Base-by-base conservation (phyloP, 352 stramenopile genomes). In the Globisporangium carolinianum region DNA sequence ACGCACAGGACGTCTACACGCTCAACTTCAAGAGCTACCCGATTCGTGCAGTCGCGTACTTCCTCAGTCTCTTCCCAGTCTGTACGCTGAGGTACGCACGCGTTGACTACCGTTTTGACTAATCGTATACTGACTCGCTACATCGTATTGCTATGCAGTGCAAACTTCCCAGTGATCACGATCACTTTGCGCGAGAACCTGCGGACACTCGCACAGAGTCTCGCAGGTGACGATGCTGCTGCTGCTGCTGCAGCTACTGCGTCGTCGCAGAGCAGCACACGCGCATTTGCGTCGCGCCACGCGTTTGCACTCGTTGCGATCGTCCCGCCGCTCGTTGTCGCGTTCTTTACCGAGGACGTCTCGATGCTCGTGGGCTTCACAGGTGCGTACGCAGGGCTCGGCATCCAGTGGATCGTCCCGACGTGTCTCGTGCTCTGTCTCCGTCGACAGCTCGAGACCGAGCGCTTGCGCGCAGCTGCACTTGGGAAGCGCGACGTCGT, bases 151-250 rank as follows among this genome's bases (percentile, higher is more conserved):
- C 8, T 6, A 8, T 17, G 42, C 49, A 94, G 85, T 61, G 82
- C 85, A 56, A 91, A 79, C 50, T 95, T 95, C 51, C 85, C 85
- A 4, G 65, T 95, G 39, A 95, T 95, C 57, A 82, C 75, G 61
- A 95, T 95, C 67, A 95, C 85, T 17, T 68, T 95, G 7, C 81
- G 85, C 14, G 85, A 95, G 62, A 95, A 92, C 61, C 75, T 95
- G 41, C 73, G 71, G 17, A 83, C 86, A 51, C 71, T 95, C 39
- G 75, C 76, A 35, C 69, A 83, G 53, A 86, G 65, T 45, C 62
- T 86, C 57, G 61, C 38, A 53, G 59, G 68, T 35, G 50, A 66
- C 36, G 51, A 61, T 37, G 43, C n/a, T 15, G 50, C 41, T n/a
- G 36, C 38, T 50, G 68, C 48, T 57, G 59, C 73, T 42, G 36